Evolutionary conservation across 163 green algal species (phyloP), one percentile per base, ranked within the genome.

Genomic region (Scenedesmus sp.): DNA sequence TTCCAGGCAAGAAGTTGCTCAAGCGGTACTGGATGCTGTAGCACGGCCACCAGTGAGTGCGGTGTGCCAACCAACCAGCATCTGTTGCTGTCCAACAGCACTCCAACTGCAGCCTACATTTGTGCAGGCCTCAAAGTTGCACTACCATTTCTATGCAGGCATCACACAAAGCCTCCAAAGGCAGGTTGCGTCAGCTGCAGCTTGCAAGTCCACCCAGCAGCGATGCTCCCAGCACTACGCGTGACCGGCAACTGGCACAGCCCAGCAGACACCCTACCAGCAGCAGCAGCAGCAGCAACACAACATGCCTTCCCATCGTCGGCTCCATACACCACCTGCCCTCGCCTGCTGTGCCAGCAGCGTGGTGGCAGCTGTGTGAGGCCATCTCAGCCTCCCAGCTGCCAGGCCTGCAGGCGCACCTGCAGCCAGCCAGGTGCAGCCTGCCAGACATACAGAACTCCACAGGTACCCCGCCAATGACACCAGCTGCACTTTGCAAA

Each of bases 351-450:
- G 52, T 64, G n/a, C 89, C 89, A 56, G 18, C 81, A 34, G 62
- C 62, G 5, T 92, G 89, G 89, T 76, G 64, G 82, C 62, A 84
- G 52, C 34, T 92, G 60, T 88, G 76, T 23, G 34, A 64, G 9
- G 79, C 77, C 15, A 23, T 88, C 52, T 5, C 15, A 6, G 54
- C 12, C 0, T 52, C 8, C 26, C 46, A 56, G 16, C 57, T 92
- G 59, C 4, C 16, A 54, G 88, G 59, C n/a, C 13, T 92, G 46
- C 15, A 84, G 79, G 54, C 57, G 0, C 18, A n/a, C 16, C 23
- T 88, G 18, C 6, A 16, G 2, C 1, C 46, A n/a, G 59, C n/a
- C 13, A 67, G 57, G 7, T 54, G 34, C 7, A 73, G 23, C 9
- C 64, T 92, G 81, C 89, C 89, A n/a, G 64, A 89, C 7, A 16